These are phyloP conservation scores for Xylaria palmicola DNA, from an alignment of 495 filamentous ascomycete species.

Conservation along the genomic window DNA sequence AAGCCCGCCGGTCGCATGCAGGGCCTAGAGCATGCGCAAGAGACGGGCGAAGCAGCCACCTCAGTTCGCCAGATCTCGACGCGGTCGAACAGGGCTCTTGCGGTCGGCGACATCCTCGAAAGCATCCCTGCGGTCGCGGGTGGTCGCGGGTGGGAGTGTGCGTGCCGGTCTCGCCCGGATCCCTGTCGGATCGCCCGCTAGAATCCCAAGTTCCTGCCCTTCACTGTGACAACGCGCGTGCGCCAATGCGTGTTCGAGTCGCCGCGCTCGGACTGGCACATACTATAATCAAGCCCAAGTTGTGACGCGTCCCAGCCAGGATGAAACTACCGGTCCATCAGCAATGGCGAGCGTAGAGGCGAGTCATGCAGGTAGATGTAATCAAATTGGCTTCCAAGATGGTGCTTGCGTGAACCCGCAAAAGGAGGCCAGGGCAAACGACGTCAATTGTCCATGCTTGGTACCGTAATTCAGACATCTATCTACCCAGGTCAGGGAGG, in stretches of 20 bases:
- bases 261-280: not conserved
- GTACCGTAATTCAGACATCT: conserved; percentile 16
- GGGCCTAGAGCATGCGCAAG: conserved; percentile 23
- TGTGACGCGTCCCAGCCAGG: not conserved
- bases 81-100: not conserved
- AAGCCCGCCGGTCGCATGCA: not conserved
- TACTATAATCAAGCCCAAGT: not conserved
- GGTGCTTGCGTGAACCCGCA: not conserved
- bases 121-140: not conserved
- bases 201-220: not conserved
- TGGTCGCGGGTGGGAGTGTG: not conserved
- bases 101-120: not conserved
- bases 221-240: not conserved
- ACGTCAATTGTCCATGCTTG: not conserved
- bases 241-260: conserved; percentile 2
- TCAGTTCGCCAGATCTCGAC: conserved; percentile 31
- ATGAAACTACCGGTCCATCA: not conserved
- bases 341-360: not conserved
- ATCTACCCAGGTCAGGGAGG: too few relatives aligned
- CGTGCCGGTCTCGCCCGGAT: too few relatives aligned
- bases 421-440: not conserved
- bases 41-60: conserved; percentile 15
- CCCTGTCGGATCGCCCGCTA: not conserved
- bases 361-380: not conserved
- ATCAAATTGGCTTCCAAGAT: not conserved